Percentiles rank a stretch among this genome's conserved stretches.
Evolutionary conservation across 352 stramenopile genomes (phyloP).

Genomic region (Phytophthora fragariae): DNA sequence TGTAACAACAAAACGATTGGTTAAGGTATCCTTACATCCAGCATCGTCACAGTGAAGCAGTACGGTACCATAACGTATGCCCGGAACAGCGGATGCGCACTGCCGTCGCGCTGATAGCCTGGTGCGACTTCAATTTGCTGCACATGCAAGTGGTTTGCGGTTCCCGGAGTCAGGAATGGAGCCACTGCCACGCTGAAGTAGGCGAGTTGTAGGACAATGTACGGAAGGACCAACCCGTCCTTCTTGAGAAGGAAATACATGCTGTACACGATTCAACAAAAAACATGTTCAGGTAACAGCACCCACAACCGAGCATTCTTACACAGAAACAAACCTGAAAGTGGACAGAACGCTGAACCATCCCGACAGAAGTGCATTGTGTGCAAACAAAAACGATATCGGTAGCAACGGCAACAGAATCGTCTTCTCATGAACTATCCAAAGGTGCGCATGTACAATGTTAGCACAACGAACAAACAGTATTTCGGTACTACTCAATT

Average conservation of each 20-base stretch:
- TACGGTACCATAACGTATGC: constrained; percentile 62
- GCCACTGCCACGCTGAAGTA: constrained; percentile 59
- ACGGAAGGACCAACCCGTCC: constrained; percentile 76
- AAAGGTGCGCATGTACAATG: constrained; percentile 1
- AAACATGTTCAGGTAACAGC: background rate
- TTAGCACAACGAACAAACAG: constrained; percentile 1
- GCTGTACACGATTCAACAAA: constrained; percentile 36
- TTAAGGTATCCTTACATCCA: background rate
- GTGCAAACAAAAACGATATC: constrained; percentile 83
- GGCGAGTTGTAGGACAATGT: constrained; percentile 65
- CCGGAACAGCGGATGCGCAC: constrained; percentile 40
- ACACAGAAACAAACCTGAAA: constrained; percentile 66
- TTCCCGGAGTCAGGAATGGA: constrained; percentile 45
- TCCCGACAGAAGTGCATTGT: constrained; percentile 64
- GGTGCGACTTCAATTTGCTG: constrained; percentile 33
- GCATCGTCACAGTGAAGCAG: background rate
- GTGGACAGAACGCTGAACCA: constrained; percentile 86
- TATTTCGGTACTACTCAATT: background rate
- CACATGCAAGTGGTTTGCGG: constrained; percentile 41
- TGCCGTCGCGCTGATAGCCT: constrained; percentile 50
- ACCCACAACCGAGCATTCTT: background rate
- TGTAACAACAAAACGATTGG: constrained; percentile 30
- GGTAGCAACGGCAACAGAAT: constrained; percentile 95
- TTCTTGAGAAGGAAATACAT: constrained; percentile 91
- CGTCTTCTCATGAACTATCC: constrained; percentile 96